A percentile compares a stretch with the other conserved stretches of the same genome.
phyloP scores from a whole-genome alignment of 2,329 filamentous ascomycete species.

The Exserohilum rostratum region DNA sequence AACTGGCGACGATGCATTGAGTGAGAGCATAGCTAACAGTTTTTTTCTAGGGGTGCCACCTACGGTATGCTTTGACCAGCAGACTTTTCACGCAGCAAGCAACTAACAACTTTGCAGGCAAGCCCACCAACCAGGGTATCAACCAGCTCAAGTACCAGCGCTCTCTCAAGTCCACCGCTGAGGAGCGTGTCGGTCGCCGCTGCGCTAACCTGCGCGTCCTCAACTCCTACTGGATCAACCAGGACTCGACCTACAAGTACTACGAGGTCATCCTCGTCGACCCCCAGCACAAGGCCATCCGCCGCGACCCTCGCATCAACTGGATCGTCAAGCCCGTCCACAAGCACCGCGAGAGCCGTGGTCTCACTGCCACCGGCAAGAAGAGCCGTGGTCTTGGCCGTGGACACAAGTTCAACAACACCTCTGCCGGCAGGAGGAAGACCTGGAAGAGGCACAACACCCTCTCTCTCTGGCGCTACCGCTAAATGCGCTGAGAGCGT shows the following conservation, averaged over 20 bases:
- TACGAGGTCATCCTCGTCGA: conserved; percentile 99
- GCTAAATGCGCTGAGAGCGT: conserved; percentile 61
- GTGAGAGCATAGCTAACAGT: conserved; percentile 34
- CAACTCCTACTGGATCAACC: conserved; percentile 99
- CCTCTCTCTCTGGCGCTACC: conserved; percentile 97
- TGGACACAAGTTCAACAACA: conserved; percentile 99
- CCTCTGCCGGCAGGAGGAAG: conserved; percentile 94
- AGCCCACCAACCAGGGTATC: conserved; percentile 99
- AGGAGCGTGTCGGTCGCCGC: conserved; percentile 99
- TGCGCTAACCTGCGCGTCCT: conserved; percentile 99
- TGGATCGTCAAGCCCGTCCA: conserved; percentile 99
- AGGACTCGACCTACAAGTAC: conserved; percentile 99
- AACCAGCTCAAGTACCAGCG: conserved; percentile 99
- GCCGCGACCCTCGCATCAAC: conserved; percentile 98
- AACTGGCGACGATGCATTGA: not conserved
- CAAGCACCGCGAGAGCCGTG: conserved; percentile 99
- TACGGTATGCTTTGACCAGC: conserved; percentile 72
- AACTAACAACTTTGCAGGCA: conserved; percentile 67
- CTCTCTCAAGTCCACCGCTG: conserved; percentile 94
- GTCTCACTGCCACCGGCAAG: conserved; percentile 98
- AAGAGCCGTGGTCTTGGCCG: conserved; percentile 99
- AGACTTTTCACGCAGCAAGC: not conserved
- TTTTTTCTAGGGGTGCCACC: conserved; percentile 75
- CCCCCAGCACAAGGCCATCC: conserved; percentile 99
- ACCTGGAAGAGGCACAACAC: conserved; percentile 99